Base-by-base conservation (phyloP, 176 grass and related monocot genomes). In the Poa annua region DNA sequence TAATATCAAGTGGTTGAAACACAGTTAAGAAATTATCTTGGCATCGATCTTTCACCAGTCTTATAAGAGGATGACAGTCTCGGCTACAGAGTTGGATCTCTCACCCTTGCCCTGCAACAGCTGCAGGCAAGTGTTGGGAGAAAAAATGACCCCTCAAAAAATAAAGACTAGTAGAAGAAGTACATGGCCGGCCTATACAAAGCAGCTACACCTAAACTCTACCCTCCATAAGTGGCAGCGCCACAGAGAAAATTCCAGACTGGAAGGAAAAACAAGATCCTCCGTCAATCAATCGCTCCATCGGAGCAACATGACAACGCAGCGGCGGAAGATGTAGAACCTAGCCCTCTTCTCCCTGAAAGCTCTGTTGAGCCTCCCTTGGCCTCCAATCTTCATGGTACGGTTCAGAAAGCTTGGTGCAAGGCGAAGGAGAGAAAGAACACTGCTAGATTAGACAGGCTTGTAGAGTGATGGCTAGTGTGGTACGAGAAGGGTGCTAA, bases 241-340 rank as follows among this genome's bases (percentile, higher is more conserved):
- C 65, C 55, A 72, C 55, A 74, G 2, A 48, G 15, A 81, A 78
- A 66, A 22, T 80, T 67, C 66, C 49, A 83, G 50, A 75, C 20
- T 33, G 67, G 59, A 87, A 73, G 48, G 48, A 5, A 80, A 87
- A 62, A 22, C 34, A 80, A 44, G 57, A 56, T 79, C 26, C 49
- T 79, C 38, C 39, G 6, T 10, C 17, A 42, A 68, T 74, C 82
- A 90, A 24, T 90, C 88, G 4, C 84, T 90, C 88, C 88, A 90
- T 52, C 88, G 80, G 33, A 90, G 88, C 68, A 90, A 52, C 88
- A 90, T 87, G 80, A 90, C 32, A 10, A 90, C 51, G 11, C 88
- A 90, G 60, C 88, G 84, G 22, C 88, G 84, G 51, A 90, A 83
- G 45, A 90, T 90, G 84, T 90, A 90, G 75, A 90, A 84, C 80